These are phyloP conservation scores for Gossypium rotundifolium DNA, from an alignment of 345 rosid genomes.

Conservation along the genomic window DNA sequence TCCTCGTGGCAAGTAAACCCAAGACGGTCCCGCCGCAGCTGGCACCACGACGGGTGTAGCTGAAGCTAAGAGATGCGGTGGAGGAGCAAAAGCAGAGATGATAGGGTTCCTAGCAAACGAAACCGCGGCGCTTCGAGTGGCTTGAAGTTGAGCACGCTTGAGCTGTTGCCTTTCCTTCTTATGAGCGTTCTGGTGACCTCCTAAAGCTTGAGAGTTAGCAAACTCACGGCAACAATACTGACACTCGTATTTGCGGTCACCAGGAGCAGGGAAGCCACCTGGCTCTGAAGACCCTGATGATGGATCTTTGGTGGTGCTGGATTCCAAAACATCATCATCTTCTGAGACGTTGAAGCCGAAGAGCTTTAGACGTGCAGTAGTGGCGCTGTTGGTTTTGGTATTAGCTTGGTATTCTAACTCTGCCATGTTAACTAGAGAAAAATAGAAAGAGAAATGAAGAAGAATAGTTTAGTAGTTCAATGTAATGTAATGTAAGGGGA, in stretches of 20 bases:
- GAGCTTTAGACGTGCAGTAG: slow-evolving; percentile 53
- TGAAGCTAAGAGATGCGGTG: slow-evolving; percentile 62
- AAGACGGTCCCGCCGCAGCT: slow-evolving; percentile 40
- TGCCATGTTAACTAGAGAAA: slow-evolving; percentile 28
- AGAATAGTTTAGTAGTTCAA: neutral
- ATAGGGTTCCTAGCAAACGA: slow-evolving; percentile 72
- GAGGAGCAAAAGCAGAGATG: slow-evolving; percentile 81
- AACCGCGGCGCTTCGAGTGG: slow-evolving; percentile 53
- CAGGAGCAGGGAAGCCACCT: slow-evolving; percentile 22
- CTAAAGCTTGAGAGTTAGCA: slow-evolving; percentile 75
- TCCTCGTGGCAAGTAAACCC: slow-evolving; percentile 82
- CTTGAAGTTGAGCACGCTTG: slow-evolving; percentile 70
- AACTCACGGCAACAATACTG: slow-evolving; percentile 73
- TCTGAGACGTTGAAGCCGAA: slow-evolving; percentile 80
- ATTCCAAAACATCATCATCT: slow-evolving; percentile 47
- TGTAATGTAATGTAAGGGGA: slow-evolving; percentile 10
- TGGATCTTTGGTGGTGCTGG: slow-evolving; percentile 15
- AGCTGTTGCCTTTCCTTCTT: slow-evolving; percentile 78
- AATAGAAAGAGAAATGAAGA: neutral
- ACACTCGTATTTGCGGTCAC: slow-evolving; percentile 77
- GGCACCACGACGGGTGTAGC: slow-evolving; percentile 40
- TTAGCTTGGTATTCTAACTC: slow-evolving; percentile 39
- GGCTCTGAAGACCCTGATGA: slow-evolving; percentile 28
- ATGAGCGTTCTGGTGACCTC: slow-evolving; percentile 87
- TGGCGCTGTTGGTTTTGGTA: slow-evolving; percentile 24